Evolutionary conservation across 148 eudicot species (phyloP), one percentile per base, ranked within the genome.

Genomic region (Polygonum aviculare): DNA sequence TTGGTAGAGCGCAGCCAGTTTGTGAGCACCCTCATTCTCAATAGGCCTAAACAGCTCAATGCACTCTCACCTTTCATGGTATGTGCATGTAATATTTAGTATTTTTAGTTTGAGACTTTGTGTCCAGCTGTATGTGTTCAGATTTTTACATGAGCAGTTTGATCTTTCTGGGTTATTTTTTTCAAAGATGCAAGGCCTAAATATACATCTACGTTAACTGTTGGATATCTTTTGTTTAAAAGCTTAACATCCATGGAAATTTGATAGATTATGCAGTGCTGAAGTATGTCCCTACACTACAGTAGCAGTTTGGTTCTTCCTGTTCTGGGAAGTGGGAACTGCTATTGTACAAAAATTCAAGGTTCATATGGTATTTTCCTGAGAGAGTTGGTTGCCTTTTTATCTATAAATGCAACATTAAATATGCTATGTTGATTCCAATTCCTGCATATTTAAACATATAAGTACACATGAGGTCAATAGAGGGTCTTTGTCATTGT

Each of bases 11-110:
- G 78, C 40, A 79, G 79, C 40, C 78, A 78, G 75, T 79, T 48
- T 81, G 88, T 75, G 62, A 84, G 79, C 78, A 85, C 69, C 41
- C 57, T 92, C 76, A 73, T 80, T 51, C 67, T 94, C 75, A 94
- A 94, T 74, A 90, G 98, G 82, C 88, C 98, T 15, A 94, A 85
- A 86, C 98, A 94, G 82, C 84, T 94, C 74, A 94, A 94, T 90
- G 98, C 98, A 36, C 88, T 92, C 57, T 87, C 92, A 14, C 77
- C 60, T 72, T 78, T 75, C 74, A 94, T 94, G 98, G 98, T 94
- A 88, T 77, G 86, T 77, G 86, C 22, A 12, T 45, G 47, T 48
- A 26, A 62, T 74, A 38, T 14, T 70, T 4, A 21, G 14, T 60
- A 60, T 3, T 26, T 1, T 1, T 7, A 73, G 55, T 69, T 2